Conservation (phyloP, 257 asterid species). For the Solanum okadae region DNA sequence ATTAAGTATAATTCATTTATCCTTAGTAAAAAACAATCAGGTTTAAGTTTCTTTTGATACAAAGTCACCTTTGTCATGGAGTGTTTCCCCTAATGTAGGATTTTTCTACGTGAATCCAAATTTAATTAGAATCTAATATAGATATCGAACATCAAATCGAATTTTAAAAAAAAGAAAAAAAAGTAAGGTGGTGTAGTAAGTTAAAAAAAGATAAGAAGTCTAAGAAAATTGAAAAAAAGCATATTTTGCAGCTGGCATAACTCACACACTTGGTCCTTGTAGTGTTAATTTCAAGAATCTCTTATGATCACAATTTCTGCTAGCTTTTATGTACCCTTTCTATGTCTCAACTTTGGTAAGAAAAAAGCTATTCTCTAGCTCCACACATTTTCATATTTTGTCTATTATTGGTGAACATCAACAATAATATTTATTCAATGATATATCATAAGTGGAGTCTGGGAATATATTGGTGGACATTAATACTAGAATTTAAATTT, state of each 20-base stretch:
- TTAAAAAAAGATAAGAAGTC: not conserved
- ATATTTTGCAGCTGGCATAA: not conserved
- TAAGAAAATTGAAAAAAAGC: constrained; percentile 2
- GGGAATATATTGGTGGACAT: not conserved
- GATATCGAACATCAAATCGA: too few species aligned
- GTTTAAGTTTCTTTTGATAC: too few species aligned
- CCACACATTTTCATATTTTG: not conserved
- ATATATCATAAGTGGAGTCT: too few species aligned
- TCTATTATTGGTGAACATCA: not conserved
- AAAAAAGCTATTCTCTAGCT: not conserved
- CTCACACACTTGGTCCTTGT: not conserved
- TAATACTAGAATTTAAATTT: not conserved
- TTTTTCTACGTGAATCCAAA: too few species aligned
- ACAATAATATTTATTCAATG: not conserved
- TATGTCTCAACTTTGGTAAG: not conserved
- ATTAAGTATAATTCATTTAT: too few species aligned
- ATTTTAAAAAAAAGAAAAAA: too few species aligned
- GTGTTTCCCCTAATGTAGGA: too few species aligned
- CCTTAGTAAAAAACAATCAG: too few species aligned
- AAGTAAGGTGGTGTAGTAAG: constrained; percentile 2
- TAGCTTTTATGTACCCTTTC: not conserved
- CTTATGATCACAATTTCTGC: not conserved
- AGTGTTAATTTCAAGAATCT: not conserved
- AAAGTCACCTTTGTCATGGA: too few species aligned
- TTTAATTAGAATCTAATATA: too few species aligned